Evolutionary conservation across 2,329 filamentous ascomycete species (phyloP), one percentile per base, ranked within the genome.

Genomic region (Fusarium metavorans): DNA sequence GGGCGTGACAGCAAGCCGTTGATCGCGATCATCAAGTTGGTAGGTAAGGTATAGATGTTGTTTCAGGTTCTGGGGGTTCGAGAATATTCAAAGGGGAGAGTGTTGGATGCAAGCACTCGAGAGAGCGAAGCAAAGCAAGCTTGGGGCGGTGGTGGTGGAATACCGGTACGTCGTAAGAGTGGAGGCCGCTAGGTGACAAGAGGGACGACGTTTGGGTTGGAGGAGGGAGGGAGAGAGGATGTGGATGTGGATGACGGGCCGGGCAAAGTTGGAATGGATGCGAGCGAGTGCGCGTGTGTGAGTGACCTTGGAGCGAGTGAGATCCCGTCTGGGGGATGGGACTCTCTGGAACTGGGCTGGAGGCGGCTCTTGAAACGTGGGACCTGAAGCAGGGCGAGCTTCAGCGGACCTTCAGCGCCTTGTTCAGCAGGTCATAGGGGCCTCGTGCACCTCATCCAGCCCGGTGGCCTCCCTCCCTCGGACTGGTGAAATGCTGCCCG

Each of bases 121-220:
- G 64, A 52, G 41, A 45, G 20, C 23, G 43, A 48, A 16, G 23
- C n/a, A 11, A 67, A 68, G 35, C 48, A 35, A 35, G 52, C 30
- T 37, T 62, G 59, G 58, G 71, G 64, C 45, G 61, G 41, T 32
- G 39, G 45, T 73, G 66, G 59, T 73, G 66, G 59, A 75, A 65
- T 59, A 62, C 66, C 57, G 25, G 25, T 63, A 59, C 32, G 67
- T 73, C 45, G 65, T 63, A 54, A 69, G 62, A 73, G 72, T 72
- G 67, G 68, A 71, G 70, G 74, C 59, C 64, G 68, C 61, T 71
- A 66, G 67, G 68, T 58, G 66, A 60, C 43, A 52, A 27, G 48
- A 62, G 62, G 62, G 32, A 50, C 41, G 61, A 56, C 39, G 69
- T 39, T 60, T 70, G 67, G 60, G 59, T 60, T 58, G 50, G 45